Conservation (phyloP, 2,329 filamentous ascomycete genomes). For the Ophiostoma sp. region DNA sequence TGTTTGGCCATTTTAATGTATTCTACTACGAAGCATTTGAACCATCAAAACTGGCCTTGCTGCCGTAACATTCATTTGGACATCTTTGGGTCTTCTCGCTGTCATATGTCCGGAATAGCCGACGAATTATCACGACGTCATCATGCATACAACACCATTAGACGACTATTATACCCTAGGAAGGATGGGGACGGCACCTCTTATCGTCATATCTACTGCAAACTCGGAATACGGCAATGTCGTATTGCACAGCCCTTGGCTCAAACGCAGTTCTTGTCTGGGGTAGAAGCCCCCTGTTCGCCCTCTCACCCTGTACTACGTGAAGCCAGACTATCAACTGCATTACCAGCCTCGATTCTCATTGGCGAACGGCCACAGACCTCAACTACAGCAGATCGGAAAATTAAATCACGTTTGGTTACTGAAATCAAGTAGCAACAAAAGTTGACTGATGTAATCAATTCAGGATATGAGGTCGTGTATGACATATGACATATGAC, state of each 20-base stretch:
- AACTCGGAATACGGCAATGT: not conserved
- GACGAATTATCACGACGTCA: not conserved
- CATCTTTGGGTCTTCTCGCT: no score
- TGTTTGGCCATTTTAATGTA: not conserved
- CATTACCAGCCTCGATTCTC: not conserved
- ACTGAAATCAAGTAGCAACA: not conserved
- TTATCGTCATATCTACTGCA: not conserved
- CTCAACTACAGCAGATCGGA: not conserved
- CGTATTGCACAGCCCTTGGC: not conserved
- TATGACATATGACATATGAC: no score
- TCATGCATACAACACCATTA: not conserved
- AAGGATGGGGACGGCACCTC: not conserved
- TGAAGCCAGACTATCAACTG: not conserved
- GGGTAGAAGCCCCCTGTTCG: not conserved
- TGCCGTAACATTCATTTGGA: no score
- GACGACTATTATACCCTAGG: not conserved
- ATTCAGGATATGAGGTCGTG: not conserved
- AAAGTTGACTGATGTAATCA: not conserved
- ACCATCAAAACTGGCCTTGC: no score
- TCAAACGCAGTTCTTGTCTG: not conserved
- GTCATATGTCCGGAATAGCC: not conserved
- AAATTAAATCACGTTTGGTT: not conserved
- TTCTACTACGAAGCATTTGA: not conserved
- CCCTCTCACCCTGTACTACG: not conserved
- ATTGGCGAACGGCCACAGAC: conserved; percentile 6